Percentiles rank a stretch among this genome's conserved stretches.
These are phyloP conservation scores for Monosporascus sp. DNA, from an alignment of 2,329 filamentous ascomycete species.

Conservation along the genomic window DNA sequence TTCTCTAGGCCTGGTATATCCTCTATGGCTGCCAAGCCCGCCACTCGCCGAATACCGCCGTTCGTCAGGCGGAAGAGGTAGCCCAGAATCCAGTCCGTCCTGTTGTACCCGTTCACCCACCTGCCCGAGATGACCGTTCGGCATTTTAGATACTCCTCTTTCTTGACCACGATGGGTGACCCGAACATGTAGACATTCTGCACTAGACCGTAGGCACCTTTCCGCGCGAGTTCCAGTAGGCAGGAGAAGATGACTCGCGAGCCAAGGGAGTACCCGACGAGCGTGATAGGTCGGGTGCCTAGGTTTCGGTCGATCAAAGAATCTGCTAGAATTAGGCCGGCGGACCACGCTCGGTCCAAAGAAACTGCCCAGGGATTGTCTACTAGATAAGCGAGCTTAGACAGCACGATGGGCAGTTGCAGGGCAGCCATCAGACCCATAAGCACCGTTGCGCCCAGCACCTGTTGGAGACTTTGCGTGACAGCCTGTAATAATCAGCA, in stretches of 20 bases:
- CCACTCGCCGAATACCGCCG: slow-evolving; percentile 84
- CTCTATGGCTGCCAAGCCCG: slow-evolving; percentile 74
- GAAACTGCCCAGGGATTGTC: slow-evolving; percentile 99
- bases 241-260: slow-evolving; percentile 90
- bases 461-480: slow-evolving; percentile 92
- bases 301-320: slow-evolving; percentile 88
- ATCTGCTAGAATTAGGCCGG: slow-evolving; percentile 89
- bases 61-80: slow-evolving; percentile 94
- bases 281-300: slow-evolving; percentile 83
- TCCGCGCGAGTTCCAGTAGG: slow-evolving; percentile 76
- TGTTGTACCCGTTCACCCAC: slow-evolving; percentile 91
- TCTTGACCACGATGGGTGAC: slow-evolving; percentile 84
- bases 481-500: slow-evolving; percentile 59
- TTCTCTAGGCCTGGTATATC: slow-evolving; percentile 81
- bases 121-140: slow-evolving; percentile 84
- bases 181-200: slow-evolving; percentile 97
- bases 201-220: slow-evolving; percentile 78
- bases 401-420: slow-evolving; percentile 84
- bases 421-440: slow-evolving; percentile 87
- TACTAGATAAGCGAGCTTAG: slow-evolving; percentile 92
- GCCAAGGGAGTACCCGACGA: slow-evolving; percentile 92
- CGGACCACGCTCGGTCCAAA: slow-evolving; percentile 78
- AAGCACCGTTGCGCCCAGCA: slow-evolving; percentile 84
- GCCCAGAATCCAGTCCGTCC: slow-evolving; percentile 93
- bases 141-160: slow-evolving; percentile 78